A percentile compares a stretch with the other conserved stretches of the same genome.
Evolutionary conservation across 2,329 filamentous ascomycete genomes (phyloP).

Genomic region (Ophiostoma ulmi): DNA sequence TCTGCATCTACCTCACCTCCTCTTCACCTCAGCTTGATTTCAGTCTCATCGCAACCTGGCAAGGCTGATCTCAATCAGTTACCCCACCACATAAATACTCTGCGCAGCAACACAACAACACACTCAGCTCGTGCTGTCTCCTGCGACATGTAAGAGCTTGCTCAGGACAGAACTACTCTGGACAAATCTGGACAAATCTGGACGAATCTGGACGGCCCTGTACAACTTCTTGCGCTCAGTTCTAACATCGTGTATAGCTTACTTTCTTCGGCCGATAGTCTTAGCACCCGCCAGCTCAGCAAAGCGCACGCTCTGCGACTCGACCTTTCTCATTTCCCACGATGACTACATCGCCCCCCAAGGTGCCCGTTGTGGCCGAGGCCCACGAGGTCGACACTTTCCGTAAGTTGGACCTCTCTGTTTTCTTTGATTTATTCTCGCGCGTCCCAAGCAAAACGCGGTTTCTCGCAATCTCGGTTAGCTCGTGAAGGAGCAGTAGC

Average conservation of each 20-base stretch:
- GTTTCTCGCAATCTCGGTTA: neutral
- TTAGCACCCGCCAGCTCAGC: conserved; percentile 14
- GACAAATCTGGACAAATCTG: neutral
- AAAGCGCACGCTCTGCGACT: conserved; percentile 15
- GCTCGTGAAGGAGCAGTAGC: neutral
- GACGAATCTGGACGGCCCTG: neutral
- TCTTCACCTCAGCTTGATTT: neutral
- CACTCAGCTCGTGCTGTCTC: too few relatives aligned
- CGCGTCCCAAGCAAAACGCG: neutral
- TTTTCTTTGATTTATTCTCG: conserved; percentile 16
- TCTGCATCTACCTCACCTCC: conserved; percentile 6
- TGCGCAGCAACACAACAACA: neutral
- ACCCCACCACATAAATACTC: conserved; percentile 21
- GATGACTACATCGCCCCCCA: conserved; percentile 43
- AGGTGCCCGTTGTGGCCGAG: conserved; percentile 62
- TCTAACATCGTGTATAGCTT: conserved; percentile 1
- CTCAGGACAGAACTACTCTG: neutral
- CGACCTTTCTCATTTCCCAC: conserved; percentile 20
- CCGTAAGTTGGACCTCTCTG: conserved; percentile 43
- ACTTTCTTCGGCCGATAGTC: neutral
- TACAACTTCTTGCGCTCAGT: neutral
- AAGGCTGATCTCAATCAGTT: conserved; percentile 18
- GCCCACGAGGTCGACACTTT: conserved; percentile 72
- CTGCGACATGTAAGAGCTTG: neutral
- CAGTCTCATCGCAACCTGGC: neutral